Base-by-base conservation (phyloP, 2,329 filamentous ascomycete species). In the Acrodontium crateriforme region DNA sequence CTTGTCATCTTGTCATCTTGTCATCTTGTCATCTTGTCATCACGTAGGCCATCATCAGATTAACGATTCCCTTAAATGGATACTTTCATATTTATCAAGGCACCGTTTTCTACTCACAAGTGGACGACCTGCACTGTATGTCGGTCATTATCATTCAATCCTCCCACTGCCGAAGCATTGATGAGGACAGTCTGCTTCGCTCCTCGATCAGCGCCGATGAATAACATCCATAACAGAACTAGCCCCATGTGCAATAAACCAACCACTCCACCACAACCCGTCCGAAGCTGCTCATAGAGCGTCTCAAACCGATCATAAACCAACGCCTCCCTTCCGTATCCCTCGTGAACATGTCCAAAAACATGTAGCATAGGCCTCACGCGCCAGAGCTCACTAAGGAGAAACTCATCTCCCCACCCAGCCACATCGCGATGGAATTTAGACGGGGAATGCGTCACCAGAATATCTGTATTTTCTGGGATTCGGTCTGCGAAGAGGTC, bases 251-350 rank as follows among this genome's bases (percentile, higher is more conserved):
- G 14, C 16, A 60, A 25, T 16, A 59, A 13, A 4, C 53, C 52
- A 18, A 40, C 34, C 6, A 30, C 53, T 39, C 31, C 56, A 42
- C 3, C 54, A 49, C 6, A 42, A 42, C 32, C 56, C 5, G 48
- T 46, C 45, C 63, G 62, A 16, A 82, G 59, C 11, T 61, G 58
- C 54, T 85, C 79, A 55, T 80, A 87, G 1, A 67, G 66, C 12
- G 56, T 57, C 51, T 89, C 80, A 36, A 71, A 68, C 13, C 72
- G 65, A 49, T 87, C 80, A 62, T 78, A 89, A 54, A 71, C 78
- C 7, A 78, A 63, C 0, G 70, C 34, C 26, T 59, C 54, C 10
- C 37, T 35, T 2, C 56, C 55, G 6, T 46, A 39, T 1, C 44
- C 52, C 11, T 33, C 50, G 24, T 60, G 55, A 4, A 59, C 45